phyloP scores from a whole-genome alignment of 1,139 yeast genomes.

The Candida dubliniensis region DNA sequence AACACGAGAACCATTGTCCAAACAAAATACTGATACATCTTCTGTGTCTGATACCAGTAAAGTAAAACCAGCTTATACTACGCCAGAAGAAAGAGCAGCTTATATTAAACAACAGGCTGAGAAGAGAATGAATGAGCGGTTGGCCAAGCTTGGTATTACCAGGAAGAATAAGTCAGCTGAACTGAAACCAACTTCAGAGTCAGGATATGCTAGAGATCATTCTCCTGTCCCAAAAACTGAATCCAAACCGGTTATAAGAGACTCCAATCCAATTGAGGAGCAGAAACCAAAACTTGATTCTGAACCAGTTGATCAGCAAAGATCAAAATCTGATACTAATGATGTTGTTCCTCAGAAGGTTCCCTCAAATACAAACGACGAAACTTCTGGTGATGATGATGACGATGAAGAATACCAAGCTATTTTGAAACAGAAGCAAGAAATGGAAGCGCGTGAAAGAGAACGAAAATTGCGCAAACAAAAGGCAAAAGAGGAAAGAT shows the following conservation, averaged over 20 bases:
- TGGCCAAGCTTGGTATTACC: conserved; percentile 80
- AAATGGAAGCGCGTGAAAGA: conserved; percentile 47
- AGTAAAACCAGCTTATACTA: conserved; percentile 21
- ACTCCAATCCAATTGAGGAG: neutral
- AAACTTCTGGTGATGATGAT: conserved; percentile 36
- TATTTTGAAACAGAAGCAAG: conserved; percentile 47
- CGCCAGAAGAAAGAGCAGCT: conserved; percentile 73
- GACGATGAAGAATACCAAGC: conserved; percentile 51
- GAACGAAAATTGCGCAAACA: conserved; percentile 50
- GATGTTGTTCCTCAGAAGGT: conserved; percentile 5
- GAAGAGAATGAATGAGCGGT: conserved; percentile 81
- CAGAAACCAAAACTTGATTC: conserved; percentile 5
- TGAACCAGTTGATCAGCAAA: conserved; percentile 4
- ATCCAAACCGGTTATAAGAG: neutral
- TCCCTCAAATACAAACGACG: conserved; percentile 6
- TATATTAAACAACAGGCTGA: conserved; percentile 90
- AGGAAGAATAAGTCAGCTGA: conserved; percentile 10
- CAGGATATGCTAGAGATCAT: neutral
- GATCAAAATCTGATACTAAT: conserved; percentile 4
- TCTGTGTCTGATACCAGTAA: conserved; percentile 12
- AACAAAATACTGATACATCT: conserved; percentile 7
- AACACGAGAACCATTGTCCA: conserved; percentile 2
- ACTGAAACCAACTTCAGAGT: conserved; percentile 1
- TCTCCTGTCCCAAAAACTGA: neutral
- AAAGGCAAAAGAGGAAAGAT: conserved; percentile 52